A percentile compares a stretch with the other conserved stretches of the same genome.
phyloP scores from a whole-genome alignment of 495 filamentous ascomycete genomes.

The Xylaria curta region DNA sequence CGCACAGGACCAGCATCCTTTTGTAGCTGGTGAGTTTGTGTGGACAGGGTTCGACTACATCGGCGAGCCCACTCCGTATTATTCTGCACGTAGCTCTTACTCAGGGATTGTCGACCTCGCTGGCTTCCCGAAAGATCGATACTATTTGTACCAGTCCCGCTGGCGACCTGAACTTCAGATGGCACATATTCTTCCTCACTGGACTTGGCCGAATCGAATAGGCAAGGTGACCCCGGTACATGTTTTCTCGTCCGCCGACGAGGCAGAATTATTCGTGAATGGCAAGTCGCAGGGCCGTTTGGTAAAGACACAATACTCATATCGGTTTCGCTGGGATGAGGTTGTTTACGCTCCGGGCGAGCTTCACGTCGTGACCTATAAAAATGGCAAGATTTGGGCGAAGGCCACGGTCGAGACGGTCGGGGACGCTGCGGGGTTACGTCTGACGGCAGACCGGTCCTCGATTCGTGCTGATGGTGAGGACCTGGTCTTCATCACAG shows the following conservation, averaged over 20 bases:
- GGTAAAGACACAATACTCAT: background rate
- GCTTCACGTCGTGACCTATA: conserved; percentile 22
- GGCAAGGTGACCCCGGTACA: conserved; percentile 21
- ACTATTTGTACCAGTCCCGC: conserved; percentile 23
- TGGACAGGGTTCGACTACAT: conserved; percentile 26
- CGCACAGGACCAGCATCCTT: background rate
- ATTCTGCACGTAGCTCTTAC: conserved; percentile 22
- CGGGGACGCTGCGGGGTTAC: conserved; percentile 8
- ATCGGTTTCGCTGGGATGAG: conserved; percentile 24
- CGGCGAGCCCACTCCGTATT: conserved; percentile 24
- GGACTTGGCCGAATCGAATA: conserved; percentile 24
- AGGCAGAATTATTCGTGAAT: conserved; percentile 25
- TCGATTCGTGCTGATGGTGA: conserved; percentile 19
- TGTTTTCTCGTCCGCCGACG: conserved; percentile 25
- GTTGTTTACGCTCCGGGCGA: conserved; percentile 13
- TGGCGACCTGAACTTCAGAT: conserved; percentile 25
- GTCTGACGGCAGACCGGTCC: conserved; percentile 12
- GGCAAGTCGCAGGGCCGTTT: conserved; percentile 23
- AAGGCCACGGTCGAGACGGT: conserved; percentile 10
- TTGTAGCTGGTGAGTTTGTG: conserved; percentile 21
- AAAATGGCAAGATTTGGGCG: conserved; percentile 19
- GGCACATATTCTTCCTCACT: conserved; percentile 25
- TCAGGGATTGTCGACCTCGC: conserved; percentile 24
- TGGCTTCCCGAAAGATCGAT: conserved; percentile 24
- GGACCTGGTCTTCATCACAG: conserved; percentile 16